Evolutionary conservation across 2,329 filamentous ascomycete species (phyloP).

Genomic region (Daldinia sp.): DNA sequence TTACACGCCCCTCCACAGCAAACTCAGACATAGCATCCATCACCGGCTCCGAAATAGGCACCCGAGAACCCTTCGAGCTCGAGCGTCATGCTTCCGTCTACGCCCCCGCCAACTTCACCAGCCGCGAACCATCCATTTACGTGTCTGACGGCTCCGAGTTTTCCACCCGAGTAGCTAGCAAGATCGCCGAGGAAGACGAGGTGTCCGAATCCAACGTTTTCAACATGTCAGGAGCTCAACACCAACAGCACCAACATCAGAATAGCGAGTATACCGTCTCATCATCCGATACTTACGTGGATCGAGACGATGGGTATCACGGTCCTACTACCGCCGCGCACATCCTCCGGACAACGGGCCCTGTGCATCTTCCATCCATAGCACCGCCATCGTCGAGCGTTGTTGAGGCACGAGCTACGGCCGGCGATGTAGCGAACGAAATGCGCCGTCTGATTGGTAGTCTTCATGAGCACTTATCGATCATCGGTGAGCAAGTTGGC

Average conservation of each 20-base stretch:
- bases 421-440: conserved; percentile 64
- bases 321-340: conserved; percentile 1
- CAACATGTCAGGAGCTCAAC: conserved; percentile 18
- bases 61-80: conserved; percentile 70
- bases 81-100: conserved; percentile 72
- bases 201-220: conserved; percentile 19
- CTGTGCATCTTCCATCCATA: conserved; percentile 54
- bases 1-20: conserved; percentile 68
- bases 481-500: conserved; percentile 60
- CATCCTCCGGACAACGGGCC: background rate
- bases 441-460: conserved; percentile 64
- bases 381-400: conserved; percentile 63
- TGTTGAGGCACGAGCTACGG: conserved; percentile 66
- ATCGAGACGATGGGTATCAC: conserved; percentile 17
- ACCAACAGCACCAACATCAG: conserved; percentile 35
- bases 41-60: conserved; percentile 67
- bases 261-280: conserved; percentile 34
- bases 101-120: conserved; percentile 54
- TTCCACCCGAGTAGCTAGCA: conserved; percentile 51
- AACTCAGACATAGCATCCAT: conserved; percentile 70
- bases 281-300: conserved; percentile 35
- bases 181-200: conserved; percentile 41
- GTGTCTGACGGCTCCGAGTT: conserved; percentile 70
- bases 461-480: conserved; percentile 61
- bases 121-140: conserved; percentile 70